Evolutionary conservation across 495 filamentous ascomycete genomes (phyloP).

Genomic region (Podospora tetraspora): DNA sequence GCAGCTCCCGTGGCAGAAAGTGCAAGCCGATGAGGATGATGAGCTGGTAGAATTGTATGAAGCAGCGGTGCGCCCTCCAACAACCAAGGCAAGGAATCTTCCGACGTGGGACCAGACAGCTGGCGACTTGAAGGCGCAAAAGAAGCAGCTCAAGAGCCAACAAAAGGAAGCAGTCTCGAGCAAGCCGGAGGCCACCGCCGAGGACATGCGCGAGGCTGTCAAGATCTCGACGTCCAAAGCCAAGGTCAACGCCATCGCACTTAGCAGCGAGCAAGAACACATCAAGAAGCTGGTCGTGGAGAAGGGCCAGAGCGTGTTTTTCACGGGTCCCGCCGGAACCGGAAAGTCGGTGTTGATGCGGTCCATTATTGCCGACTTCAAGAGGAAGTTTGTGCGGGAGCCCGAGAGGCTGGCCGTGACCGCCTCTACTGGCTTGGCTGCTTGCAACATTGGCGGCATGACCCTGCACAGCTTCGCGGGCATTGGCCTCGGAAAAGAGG

Average conservation of each 20-base stretch:
- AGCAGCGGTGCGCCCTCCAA: conserved; percentile 25
- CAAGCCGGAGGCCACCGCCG: conserved; percentile 24
- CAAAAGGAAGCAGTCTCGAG: conserved; percentile 37
- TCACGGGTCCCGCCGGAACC: conserved; percentile 94
- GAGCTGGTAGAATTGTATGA: conserved; percentile 28
- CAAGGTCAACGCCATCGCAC: conserved; percentile 51
- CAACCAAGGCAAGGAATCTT: conserved; percentile 28
- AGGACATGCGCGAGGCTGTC: conserved; percentile 30
- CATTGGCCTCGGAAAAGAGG: conserved; percentile 91
- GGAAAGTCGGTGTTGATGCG: conserved; percentile 95
- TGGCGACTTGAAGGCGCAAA: conserved; percentile 75
- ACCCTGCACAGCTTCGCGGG: conserved; percentile 95
- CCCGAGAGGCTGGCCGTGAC: conserved; percentile 85
- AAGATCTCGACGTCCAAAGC: conserved; percentile 35
- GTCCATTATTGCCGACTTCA: conserved; percentile 76
- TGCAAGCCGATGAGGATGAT: conserved; percentile 21
- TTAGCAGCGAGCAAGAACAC: conserved; percentile 80
- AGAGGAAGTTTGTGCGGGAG: conserved; percentile 65
- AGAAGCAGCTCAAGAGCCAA: conserved; percentile 65
- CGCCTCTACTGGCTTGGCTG: conserved; percentile 90
- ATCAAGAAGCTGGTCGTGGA: conserved; percentile 78
- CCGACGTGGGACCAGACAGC: conserved; percentile 81
- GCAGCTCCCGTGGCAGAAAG: conserved; percentile 28
- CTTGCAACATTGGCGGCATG: conserved; percentile 93
- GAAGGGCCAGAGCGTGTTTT: conserved; percentile 82